Percentiles rank a stretch among this genome's conserved stretches.
Conservation (phyloP, 495 filamentous ascomycete species). For the Lichenothelia convexa region DNA sequence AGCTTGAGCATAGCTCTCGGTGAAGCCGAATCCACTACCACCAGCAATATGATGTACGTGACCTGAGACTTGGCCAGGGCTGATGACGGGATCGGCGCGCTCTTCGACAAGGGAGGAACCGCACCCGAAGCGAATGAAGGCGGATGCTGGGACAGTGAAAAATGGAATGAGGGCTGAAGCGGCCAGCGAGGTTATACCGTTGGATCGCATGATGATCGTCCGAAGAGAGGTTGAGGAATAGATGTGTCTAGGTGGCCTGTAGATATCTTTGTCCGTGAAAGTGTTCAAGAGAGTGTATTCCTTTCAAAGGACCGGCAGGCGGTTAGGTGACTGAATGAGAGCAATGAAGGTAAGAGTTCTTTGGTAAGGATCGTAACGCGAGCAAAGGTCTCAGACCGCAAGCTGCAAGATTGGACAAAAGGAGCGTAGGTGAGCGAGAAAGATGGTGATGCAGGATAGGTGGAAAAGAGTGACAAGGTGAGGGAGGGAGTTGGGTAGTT, state of each 20-base stretch:
- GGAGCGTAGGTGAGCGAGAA: too few species aligned
- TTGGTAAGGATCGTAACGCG: background rate
- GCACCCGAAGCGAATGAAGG: conserved; percentile 21
- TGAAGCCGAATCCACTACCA: conserved; percentile 51
- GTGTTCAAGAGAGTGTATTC: background rate
- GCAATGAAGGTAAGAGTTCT: background rate
- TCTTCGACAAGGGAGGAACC: conserved; percentile 30
- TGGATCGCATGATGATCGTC: background rate
- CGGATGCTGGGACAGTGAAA: conserved; percentile 13
- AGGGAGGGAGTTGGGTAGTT: background rate
- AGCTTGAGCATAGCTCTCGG: conserved; percentile 38
- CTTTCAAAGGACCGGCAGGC: background rate
- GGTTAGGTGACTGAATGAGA: background rate
- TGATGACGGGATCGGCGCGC: conserved; percentile 54
- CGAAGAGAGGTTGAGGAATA: background rate
- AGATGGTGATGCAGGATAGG: background rate
- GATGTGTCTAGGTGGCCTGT: background rate
- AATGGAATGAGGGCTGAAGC: conserved; percentile 13
- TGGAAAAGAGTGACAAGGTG: background rate
- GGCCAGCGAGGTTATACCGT: background rate
- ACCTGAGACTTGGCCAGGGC: conserved; percentile 33
- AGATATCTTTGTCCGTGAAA: background rate
- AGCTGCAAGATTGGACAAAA: background rate
- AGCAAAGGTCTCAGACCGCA: background rate
- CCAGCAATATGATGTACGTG: conserved; percentile 66